Evolutionary conservation across 2,329 filamentous ascomycete species (phyloP).

Genomic region (Fusarium sp.): DNA sequence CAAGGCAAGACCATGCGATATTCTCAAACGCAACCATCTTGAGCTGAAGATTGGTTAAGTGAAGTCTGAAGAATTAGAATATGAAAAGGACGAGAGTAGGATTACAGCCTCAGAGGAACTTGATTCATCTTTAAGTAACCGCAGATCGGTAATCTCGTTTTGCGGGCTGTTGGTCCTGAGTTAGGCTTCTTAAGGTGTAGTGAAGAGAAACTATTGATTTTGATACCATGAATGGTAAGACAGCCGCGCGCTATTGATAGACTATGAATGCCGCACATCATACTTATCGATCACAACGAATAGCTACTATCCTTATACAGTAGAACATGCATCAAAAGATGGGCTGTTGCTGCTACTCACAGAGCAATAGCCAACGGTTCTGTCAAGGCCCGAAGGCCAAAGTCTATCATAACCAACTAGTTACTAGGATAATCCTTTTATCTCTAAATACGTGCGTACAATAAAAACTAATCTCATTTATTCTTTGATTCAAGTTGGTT

Average conservation of each 20-base stretch:
- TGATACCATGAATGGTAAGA: background rate
- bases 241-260: background rate
- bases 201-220: background rate
- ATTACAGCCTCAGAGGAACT: background rate
- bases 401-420: too few species aligned
- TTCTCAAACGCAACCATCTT: background rate
- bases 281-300: too few species aligned
- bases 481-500: too few species aligned
- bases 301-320: too few species aligned
- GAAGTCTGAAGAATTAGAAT: background rate
- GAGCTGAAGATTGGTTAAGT: background rate
- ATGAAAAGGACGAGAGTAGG: background rate
- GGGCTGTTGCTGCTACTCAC: too few species aligned
- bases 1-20: background rate
- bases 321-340: too few species aligned
- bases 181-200: background rate
- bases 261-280: background rate
- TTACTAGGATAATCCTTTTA: too few species aligned
- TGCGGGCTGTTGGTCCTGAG: background rate
- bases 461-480: too few species aligned
- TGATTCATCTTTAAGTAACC: background rate
- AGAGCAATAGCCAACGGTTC: too few species aligned
- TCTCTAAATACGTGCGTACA: too few species aligned
- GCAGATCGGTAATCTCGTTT: background rate
- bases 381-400: too few species aligned